Base-by-base conservation (phyloP, 176 grass and related monocot species). In the Aegilops bicornis region DNA sequence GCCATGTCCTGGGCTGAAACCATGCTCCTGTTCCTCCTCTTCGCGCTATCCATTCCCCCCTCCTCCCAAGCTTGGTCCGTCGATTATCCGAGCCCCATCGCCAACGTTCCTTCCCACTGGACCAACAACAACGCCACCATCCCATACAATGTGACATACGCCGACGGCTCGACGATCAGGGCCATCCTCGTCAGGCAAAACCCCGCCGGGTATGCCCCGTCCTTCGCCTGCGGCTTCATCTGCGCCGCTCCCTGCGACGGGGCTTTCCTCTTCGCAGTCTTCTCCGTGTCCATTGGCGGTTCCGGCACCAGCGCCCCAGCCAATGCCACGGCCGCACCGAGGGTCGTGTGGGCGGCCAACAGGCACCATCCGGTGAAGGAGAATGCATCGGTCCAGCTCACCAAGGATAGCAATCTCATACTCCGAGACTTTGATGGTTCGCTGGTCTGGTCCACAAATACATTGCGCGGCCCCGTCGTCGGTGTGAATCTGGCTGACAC, bases 321-420 rank as follows among this genome's bases (percentile, higher is more conserved):
- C 43, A 79, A 66, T 2, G n/a, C 65, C 80, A 40, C 25, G 0
- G 78, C 65, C 8, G 2, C 12, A 19, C 85, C 87, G 5, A 81
- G 83, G 78, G 83, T 92, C 12, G 39, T 94, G 60, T 94, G 93
- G 93, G 37, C 90, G 17, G 90, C 93, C 64, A 93, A 95, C 66
- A 79, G 83, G 63, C 20, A 82, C 54, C 81, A 3, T 30, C 86
- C 52, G 13, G 83, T 93, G 40, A 62, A 80, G 40, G 88, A 89
- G 69, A 93, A 93, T 77, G 88, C 88, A 36, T 73, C 89, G 11
- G 36, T 91, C 22, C 60, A 91, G 48, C 54, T 93, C 12, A 74
- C 67, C 65, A 58, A 73, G 27, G 91, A 89, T 5, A 88, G 93
- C 23, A 47, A 91, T 72, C 84, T 93, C 54, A 36, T 87, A 19